Conservation (phyloP, 768 basidiomycete genomes). For the Naematelia encephala region DNA sequence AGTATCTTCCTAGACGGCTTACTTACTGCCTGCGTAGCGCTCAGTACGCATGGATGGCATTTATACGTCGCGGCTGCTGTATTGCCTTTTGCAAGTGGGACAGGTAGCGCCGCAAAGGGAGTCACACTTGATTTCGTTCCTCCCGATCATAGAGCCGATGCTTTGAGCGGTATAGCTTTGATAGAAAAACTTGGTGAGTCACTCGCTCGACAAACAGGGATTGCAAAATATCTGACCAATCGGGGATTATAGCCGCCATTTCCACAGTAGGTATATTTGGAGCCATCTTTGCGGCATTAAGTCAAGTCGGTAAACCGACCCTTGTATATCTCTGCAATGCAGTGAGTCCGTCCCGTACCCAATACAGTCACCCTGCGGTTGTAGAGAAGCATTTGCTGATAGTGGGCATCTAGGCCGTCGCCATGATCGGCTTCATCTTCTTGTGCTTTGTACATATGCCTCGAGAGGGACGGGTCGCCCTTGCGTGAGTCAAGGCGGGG, state of each 20-base stretch:
- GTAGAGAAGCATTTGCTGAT: no score
- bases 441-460: constrained; percentile 35
- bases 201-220: not conserved
- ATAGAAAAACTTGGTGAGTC: constrained; percentile 42
- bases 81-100: constrained; percentile 47
- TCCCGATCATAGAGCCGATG: constrained; percentile 38
- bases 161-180: constrained; percentile 44
- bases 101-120: constrained; percentile 47
- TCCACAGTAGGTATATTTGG: constrained; percentile 38
- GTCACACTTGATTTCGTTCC: constrained; percentile 48
- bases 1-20: constrained; percentile 45
- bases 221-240: not conserved
- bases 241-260: constrained; percentile 26
- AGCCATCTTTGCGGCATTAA: constrained; percentile 29
- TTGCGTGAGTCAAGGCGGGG: no score
- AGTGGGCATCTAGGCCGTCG: constrained; percentile 25
- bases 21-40: constrained; percentile 31
- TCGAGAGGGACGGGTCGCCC: constrained; percentile 12
- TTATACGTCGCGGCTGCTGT: constrained; percentile 43
- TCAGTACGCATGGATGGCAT: constrained; percentile 37
- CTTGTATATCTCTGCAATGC: constrained; percentile 41
- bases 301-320: constrained; percentile 28
- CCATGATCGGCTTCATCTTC: constrained; percentile 30
- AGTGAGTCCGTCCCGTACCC: constrained; percentile 22
- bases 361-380: no score